These are phyloP conservation scores for Candida succiphila DNA, from an alignment of 805 yeast species.

Conservation along the genomic window DNA sequence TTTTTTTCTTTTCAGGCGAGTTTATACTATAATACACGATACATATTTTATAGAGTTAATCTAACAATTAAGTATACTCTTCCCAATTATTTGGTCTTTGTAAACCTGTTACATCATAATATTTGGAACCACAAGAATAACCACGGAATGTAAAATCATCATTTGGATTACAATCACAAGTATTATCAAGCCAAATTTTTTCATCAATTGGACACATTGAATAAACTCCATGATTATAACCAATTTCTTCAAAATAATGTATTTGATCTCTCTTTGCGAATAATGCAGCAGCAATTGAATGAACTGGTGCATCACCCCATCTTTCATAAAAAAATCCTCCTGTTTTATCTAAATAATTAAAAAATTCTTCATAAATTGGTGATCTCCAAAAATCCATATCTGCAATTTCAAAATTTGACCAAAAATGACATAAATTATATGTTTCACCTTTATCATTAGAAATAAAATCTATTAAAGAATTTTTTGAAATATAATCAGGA, in stretches of 20 bases:
- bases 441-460: constrained; percentile 52
- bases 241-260: constrained; percentile 67
- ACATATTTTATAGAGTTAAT: too few species aligned
- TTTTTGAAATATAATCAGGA: constrained; percentile 29
- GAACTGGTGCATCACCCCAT: constrained; percentile 95
- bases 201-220: constrained; percentile 32
- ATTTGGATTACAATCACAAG: constrained; percentile 29
- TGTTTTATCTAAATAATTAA: constrained; percentile 47
- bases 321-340: constrained; percentile 84
- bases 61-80: constrained; percentile 10
- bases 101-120: constrained; percentile 17
- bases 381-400: constrained; percentile 61
- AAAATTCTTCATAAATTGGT: constrained; percentile 45
- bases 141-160: constrained; percentile 28
- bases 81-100: constrained; percentile 20
- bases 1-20: too few species aligned
- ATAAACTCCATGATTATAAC: constrained; percentile 54
- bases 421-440: constrained; percentile 71
- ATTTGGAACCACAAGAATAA: constrained; percentile 24
- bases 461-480: constrained; percentile 54
- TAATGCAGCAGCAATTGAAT: constrained; percentile 63
- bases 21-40: too few species aligned
- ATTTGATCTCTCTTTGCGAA: constrained; percentile 46
- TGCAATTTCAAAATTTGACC: constrained; percentile 75
- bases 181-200: constrained; percentile 14